Evolutionary conservation across 768 basidiomycete species (phyloP), one percentile per base, ranked within the genome.

Genomic region (Candolleomyces aberdarensis): DNA sequence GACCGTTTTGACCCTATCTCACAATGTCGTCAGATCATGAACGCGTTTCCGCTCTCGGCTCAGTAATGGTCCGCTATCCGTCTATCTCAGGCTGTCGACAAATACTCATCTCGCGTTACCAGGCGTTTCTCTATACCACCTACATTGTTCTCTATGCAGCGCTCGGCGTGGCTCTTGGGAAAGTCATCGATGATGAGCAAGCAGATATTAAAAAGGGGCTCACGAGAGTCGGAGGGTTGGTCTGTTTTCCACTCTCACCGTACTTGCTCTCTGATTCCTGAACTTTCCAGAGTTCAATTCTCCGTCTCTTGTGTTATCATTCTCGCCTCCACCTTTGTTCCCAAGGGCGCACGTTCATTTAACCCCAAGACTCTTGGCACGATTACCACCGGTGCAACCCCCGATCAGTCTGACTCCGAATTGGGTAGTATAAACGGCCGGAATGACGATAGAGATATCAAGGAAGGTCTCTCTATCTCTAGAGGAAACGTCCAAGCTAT

Each of bases 91-190:
- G 26, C 5, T 36, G 26, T 43, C 48, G 2, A 26, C 4, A 39
- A 3, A 19, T 9, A n/a, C 14, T 40, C 17, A 29, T 54, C 15
- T 53, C 3, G 43, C 26, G 6, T 22, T 53, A 9, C 11, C 49
- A 56, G 54, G 72, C 72, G 17, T 75, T 76, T 66, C 52, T 75
- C 19, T 74, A 76, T 58, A 68, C 72, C 10, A 71, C 71, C n/a
- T 74, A 75, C 63, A 75, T 75, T 41, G 72, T 74, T 15, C 51
- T 71, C 32, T 69, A 64, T 39, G 63, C 63, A 7, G 48, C 51
- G 1, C 44, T 61, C 8, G 59, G 63, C 60, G 59, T 66, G 1
- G 63, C 72, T 13, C 68, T 76, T 26, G 75, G 73, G 17, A 65
- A 62, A 17, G 71, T 75, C 6, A 69, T 75, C 50, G 73, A 74